Base-by-base conservation (phyloP, 2,329 filamentous ascomycete species). In the Penicillium sclerotiorum region DNA sequence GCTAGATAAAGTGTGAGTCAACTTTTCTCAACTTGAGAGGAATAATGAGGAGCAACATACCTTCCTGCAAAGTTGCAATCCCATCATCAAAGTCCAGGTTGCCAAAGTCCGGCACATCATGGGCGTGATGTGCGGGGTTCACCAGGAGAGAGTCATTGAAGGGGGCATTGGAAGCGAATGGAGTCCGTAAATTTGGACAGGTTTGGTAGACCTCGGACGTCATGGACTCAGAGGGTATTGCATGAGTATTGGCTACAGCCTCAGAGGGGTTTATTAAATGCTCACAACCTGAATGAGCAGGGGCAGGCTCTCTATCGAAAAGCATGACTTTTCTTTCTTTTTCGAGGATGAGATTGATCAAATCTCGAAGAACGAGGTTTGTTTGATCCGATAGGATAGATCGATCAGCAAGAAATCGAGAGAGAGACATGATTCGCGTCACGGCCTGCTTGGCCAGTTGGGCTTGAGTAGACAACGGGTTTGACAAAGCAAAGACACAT, bases 401-500 rank as follows among this genome's bases (percentile, higher is more conserved):
- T 25, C 66, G 59, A 15, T 56, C 62, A 0, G 68, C 67, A 6
- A 74, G 55, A 7, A 71, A 55, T 33, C 73, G 67, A 21, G 75
- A 73, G 1, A 76, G 50, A 13, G 69, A 65, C 27, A 74, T 63
- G n/a, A 74, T 75, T 3, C 73, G 68, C 5, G 72, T 71, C 18
- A 77, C 68, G 7, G 67, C 72, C 27, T 73, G 66, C 49, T 77
- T 77, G 1, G 72, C 67, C 36, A 70, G 66, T 52, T 77, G 74
- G 1, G 74, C 73, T 22, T 64, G 60, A 41, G 75, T 68, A 0
- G 73, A 74, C 1, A 77, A 65, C 0, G 72, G 71, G 23, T 76
- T 68, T 2, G 72, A 72, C 2, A 77, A 61, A 1, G 75, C 73
- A 32, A 72, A 63, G 1, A 76, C 66, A 20, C 72, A 68, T 44